phyloP scores from a whole-genome alignment of 352 stramenopile species.

The Pythium monospermum region DNA sequence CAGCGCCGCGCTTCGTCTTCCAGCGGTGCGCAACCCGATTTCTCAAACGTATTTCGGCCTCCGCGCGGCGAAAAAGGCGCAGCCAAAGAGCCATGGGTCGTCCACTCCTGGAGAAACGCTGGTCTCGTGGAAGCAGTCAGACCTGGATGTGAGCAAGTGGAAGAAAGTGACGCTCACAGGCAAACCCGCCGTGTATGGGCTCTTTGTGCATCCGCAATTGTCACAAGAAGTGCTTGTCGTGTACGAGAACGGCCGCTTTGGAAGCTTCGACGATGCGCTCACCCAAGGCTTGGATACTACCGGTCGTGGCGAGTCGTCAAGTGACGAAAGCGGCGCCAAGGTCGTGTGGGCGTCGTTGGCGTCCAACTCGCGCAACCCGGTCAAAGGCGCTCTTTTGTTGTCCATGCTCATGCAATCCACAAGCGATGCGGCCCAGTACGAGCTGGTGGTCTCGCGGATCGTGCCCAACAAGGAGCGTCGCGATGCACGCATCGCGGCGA shows the following conservation, averaged over 20 bases:
- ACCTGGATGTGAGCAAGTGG: conserved; percentile 67
- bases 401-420: conserved; percentile 50
- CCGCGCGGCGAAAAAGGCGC: conserved; percentile 42
- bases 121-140: conserved; percentile 52
- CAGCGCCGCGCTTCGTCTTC: conserved; percentile 37
- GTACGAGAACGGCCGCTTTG: conserved; percentile 58
- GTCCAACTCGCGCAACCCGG: conserved; percentile 45
- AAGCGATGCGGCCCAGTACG: conserved; percentile 21
- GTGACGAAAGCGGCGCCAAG: conserved; percentile 19
- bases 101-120: conserved; percentile 31
- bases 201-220: conserved; percentile 63
- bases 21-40: conserved; percentile 47
- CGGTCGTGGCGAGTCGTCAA: conserved; percentile 5
- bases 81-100: conserved; percentile 32
- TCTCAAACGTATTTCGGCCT: conserved; percentile 59
- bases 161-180: conserved; percentile 31
- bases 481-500: conserved; percentile 27
- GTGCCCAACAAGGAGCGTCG: conserved; percentile 29
- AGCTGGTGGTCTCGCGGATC: conserved; percentile 60
- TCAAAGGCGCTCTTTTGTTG: conserved; percentile 61
- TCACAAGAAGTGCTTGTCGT: conserved; percentile 59
- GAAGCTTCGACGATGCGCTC: conserved; percentile 50
- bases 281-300: conserved; percentile 37
- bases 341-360: conserved; percentile 55
- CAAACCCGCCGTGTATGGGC: conserved; percentile 25